Conservation (phyloP, 306 rosid genomes). For the Mucuna pruriens region DNA sequence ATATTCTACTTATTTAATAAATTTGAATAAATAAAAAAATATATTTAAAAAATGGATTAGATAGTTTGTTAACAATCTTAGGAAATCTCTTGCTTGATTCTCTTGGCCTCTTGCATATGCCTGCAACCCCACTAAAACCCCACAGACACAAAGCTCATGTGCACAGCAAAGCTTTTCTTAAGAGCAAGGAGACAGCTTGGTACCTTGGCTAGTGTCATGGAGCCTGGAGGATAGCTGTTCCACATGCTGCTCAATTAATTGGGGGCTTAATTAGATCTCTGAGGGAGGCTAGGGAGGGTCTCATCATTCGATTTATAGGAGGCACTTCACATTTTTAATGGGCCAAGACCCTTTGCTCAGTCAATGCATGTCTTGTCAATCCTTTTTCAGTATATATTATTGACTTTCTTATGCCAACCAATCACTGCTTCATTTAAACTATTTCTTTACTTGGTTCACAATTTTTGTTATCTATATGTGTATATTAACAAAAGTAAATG, state of each 20-base stretch:
- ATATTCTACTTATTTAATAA: too few species aligned
- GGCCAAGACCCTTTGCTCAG: neutral
- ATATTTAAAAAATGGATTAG: too few species aligned
- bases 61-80: too few species aligned
- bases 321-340: neutral
- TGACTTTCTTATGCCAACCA: conserved; percentile 8
- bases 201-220: conserved; percentile 12
- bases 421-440: neutral
- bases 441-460: neutral
- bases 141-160: conserved; percentile 27
- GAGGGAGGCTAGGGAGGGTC: neutral
- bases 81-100: neutral
- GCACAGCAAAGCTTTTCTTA: conserved; percentile 18
- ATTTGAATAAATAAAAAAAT: too few species aligned
- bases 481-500: too few species aligned
- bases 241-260: conserved; percentile 40
- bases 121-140: conserved; percentile 27
- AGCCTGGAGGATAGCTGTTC: neutral
- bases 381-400: conserved; percentile 27
- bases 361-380: conserved; percentile 34
- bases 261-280: neutral
- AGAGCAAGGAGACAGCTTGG: conserved; percentile 34
- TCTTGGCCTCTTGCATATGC: neutral
- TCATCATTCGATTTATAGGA: conserved; percentile 2
- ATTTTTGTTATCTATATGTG: neutral